phyloP scores from a whole-genome alignment of 2,329 filamentous ascomycete species.

The Aspergillus tamarii region DNA sequence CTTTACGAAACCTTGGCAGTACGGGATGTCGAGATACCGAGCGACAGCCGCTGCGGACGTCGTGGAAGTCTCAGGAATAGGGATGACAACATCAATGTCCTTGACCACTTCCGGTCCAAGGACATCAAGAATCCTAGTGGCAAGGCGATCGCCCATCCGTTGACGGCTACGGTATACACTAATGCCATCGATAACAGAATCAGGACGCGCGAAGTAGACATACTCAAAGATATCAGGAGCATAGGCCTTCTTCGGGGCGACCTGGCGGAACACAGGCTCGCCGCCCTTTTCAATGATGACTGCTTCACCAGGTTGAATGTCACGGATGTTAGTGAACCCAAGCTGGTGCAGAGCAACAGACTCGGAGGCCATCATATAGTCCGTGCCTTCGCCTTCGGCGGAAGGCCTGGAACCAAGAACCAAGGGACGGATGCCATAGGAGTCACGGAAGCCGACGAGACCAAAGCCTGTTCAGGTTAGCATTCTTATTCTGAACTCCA shows the following conservation, averaged over 20 bases:
- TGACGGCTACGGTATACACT: conserved; percentile 81
- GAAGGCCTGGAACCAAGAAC: conserved; percentile 76
- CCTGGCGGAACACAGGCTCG: conserved; percentile 73
- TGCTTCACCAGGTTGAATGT: conserved; percentile 81
- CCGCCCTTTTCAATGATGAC: conserved; percentile 82
- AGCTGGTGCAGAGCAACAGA: conserved; percentile 81
- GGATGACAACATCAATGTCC: conserved; percentile 80
- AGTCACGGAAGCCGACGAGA: conserved; percentile 77
- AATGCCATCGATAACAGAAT: conserved; percentile 83
- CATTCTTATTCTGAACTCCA: not conserved
- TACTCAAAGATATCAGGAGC: conserved; percentile 86
- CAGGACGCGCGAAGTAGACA: conserved; percentile 84
- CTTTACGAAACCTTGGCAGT: conserved; percentile 82
- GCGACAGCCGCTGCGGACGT: conserved; percentile 78
- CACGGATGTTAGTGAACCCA: conserved; percentile 73
- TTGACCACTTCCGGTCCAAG: conserved; percentile 71
- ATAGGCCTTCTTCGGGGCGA: conserved; percentile 69
- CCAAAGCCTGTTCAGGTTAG: conserved; percentile 63
- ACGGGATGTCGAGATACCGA: conserved; percentile 74
- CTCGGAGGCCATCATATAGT: conserved; percentile 92
- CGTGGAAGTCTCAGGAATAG: conserved; percentile 81
- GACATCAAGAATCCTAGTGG: conserved; percentile 68
- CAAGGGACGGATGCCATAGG: conserved; percentile 81
- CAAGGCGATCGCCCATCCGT: conserved; percentile 83
- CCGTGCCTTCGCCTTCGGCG: conserved; percentile 64